Evolutionary conservation across 2,329 filamentous ascomycete species (phyloP).

Genomic region (Gremmenia infestans): DNA sequence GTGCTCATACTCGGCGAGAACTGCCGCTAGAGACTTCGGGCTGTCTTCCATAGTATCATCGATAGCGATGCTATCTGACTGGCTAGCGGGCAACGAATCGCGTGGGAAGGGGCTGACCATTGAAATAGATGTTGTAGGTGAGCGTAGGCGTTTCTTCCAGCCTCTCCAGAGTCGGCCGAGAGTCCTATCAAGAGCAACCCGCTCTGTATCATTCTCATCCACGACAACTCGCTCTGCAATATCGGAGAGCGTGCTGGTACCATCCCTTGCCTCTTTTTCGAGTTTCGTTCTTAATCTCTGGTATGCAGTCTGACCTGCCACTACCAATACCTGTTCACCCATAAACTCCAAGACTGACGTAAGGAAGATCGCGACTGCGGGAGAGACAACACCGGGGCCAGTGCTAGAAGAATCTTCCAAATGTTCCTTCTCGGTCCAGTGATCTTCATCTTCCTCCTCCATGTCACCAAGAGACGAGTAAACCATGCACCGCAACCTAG

Average conservation of each 20-base stretch:
- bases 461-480: slow-evolving; percentile 94
- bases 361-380: slow-evolving; percentile 90
- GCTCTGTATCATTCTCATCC: slow-evolving; percentile 88
- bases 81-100: slow-evolving; percentile 33
- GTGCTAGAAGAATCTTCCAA: slow-evolving; percentile 52
- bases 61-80: slow-evolving; percentile 36
- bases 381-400: slow-evolving; percentile 66
- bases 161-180: slow-evolving; percentile 87
- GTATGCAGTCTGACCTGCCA: slow-evolving; percentile 80
- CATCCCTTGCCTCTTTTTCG: slow-evolving; percentile 54
- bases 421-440: slow-evolving; percentile 75
- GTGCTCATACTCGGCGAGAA: slow-evolving; percentile 23
- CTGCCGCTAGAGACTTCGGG: slow-evolving; percentile 16
- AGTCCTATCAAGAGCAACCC: slow-evolving; percentile 82
- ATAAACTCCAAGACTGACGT: slow-evolving; percentile 93
- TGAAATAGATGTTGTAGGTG: slow-evolving; percentile 44
- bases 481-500: slow-evolving; percentile 92
- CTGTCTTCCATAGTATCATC: slow-evolving; percentile 30
- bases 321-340: slow-evolving; percentile 83
- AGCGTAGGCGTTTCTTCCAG: slow-evolving; percentile 83
- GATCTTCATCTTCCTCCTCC: slow-evolving; percentile 96
- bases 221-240: slow-evolving; percentile 68
- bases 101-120: slow-evolving; percentile 45
- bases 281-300: slow-evolving; percentile 56
- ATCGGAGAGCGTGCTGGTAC: slow-evolving; percentile 40